These are phyloP conservation scores for Termitomyces titanicus DNA, from an alignment of 768 basidiomycete species.

Conservation along the genomic window DNA sequence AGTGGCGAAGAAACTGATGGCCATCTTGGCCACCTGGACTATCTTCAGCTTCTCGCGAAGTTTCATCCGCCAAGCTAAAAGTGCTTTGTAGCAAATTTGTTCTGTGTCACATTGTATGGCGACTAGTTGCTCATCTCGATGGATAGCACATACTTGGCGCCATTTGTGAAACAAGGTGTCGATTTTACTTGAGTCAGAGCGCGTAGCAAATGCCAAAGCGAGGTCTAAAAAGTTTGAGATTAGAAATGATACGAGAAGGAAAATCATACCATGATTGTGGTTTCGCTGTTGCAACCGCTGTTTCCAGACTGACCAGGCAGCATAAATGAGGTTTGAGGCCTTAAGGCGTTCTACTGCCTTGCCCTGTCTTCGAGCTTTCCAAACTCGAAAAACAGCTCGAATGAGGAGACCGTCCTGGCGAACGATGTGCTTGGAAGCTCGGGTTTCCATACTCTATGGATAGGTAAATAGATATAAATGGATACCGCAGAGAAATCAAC, in stretches of 20 bases:
- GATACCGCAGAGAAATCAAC: neutral
- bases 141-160: constrained; percentile 37
- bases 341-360: constrained; percentile 52
- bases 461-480: neutral
- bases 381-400: constrained; percentile 56
- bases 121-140: constrained; percentile 42
- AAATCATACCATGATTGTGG: constrained; percentile 42
- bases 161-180: constrained; percentile 40
- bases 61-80: constrained; percentile 54
- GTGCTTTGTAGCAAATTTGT: constrained; percentile 34
- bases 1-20: constrained; percentile 46
- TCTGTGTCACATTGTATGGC: constrained; percentile 47
- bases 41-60: constrained; percentile 47
- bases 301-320: constrained; percentile 50
- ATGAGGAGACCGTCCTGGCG: constrained; percentile 58
- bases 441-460: constrained; percentile 48
- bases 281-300: constrained; percentile 34
- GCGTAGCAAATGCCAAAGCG: constrained; percentile 47
- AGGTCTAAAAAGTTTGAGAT: constrained; percentile 29
- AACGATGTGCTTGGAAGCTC: constrained; percentile 51
- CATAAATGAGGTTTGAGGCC: constrained; percentile 39
- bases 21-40: constrained; percentile 51
- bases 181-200: constrained; percentile 36
- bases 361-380: constrained; percentile 68
- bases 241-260: neutral